Base-by-base conservation (phyloP, 805 yeast genomes). In the Zygosaccharomyces bailii region DNA sequence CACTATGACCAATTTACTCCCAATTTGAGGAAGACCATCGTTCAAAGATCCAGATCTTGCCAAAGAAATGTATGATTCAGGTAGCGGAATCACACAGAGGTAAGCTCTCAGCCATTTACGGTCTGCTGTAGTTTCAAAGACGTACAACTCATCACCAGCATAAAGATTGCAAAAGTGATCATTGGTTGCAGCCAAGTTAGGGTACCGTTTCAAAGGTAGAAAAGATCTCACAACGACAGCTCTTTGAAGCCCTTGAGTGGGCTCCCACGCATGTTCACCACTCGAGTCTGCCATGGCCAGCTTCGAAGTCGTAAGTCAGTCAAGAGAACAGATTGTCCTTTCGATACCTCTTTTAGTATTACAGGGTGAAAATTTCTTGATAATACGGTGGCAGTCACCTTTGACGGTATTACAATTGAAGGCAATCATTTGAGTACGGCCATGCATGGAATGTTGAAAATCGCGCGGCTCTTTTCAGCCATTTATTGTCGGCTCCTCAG, bases 61-160 rank as follows among this genome's bases (percentile, higher is more conserved):
- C 7, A 37, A 10, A 10, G 84, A 78, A 29, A 82, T 75, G 62
- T 79, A 84, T 57, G 82, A 87, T 24, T 78, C 73, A 1, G 91
- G 91, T 43, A 80, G 67, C 5, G 95, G 90, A 46, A 80, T 75
- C 30, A 82, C 69, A 27, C 84, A 67, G 3, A 78, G 72, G 61
- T 88, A 87, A 9, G 89, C 96, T 54, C 96, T 73, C 18, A 81
- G 87, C 96, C 96, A 88, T 49, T 74, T 74, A 16, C 72, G 71
- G 41, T 61, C 60, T 4, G 32, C 67, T 63, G 62, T 75, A 70
- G 38, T 74, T 68, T 87, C 96, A 58, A 86, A 84, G 14, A 86
- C 68, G 60, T 76, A 85, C 24, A 84, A 79, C 50, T 82, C 86
- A 63, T 86, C 95, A 27, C 95, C 96, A 16, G 82, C 82, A 56